Evolutionary conservation across 768 basidiomycete species (phyloP).

Genomic region (Trametes cubensis): DNA sequence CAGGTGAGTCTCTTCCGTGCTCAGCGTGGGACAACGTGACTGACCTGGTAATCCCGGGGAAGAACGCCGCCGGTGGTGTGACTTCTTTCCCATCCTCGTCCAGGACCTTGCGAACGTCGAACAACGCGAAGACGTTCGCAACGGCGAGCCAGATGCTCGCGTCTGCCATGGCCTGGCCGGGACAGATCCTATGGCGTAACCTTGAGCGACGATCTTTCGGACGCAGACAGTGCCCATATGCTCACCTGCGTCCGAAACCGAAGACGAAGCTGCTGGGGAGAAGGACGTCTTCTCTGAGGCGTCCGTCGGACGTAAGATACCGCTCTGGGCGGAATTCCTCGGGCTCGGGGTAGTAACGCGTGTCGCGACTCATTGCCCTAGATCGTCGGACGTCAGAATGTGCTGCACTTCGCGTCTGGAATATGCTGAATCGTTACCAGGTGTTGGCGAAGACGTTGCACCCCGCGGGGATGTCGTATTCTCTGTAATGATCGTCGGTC

Average conservation of each 20-base stretch:
- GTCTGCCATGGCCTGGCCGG: slow-evolving; percentile 56
- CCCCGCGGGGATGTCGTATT: slow-evolving; percentile 33
- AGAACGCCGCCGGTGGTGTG: slow-evolving; percentile 42
- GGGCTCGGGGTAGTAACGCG: slow-evolving; percentile 42
- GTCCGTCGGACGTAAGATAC: neutral
- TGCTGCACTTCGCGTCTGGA: neutral
- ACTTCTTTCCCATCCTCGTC: slow-evolving; percentile 47
- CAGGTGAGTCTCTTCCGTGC: neutral
- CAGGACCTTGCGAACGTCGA: slow-evolving; percentile 45
- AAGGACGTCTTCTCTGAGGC: neutral
- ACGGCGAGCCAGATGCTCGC: slow-evolving; percentile 48
- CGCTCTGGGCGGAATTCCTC: slow-evolving; percentile 52
- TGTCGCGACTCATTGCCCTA: slow-evolving; percentile 33
- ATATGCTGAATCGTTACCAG: slow-evolving; percentile 14
- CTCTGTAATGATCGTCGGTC: slow-evolving; percentile 32
- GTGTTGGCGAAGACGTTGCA: slow-evolving; percentile 29
- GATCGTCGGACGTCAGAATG: neutral
- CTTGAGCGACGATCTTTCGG: neutral
- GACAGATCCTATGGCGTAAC: slow-evolving; percentile 43
- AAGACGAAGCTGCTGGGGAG: slow-evolving; percentile 22
- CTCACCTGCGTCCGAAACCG: slow-evolving; percentile 26
- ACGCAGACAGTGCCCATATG: too few relatives aligned
- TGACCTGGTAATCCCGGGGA: slow-evolving; percentile 49
- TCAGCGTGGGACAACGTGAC: neutral
- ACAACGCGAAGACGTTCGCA: slow-evolving; percentile 46